phyloP scores from a whole-genome alignment of 2,329 filamentous ascomycete species.

The Arthroderma uncinatum region DNA sequence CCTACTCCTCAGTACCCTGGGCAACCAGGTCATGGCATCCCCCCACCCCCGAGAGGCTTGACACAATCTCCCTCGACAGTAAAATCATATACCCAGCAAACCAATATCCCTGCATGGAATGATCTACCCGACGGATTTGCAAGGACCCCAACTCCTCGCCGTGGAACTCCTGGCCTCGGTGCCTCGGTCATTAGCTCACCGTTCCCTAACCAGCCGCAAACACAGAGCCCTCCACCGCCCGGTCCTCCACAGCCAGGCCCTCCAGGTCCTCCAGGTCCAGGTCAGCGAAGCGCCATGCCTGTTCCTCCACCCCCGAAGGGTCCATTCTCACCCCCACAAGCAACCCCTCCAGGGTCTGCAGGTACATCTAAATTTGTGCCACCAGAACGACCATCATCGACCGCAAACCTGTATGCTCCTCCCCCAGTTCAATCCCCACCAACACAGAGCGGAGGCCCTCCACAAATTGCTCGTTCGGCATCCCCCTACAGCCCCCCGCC shows the following conservation, averaged over 20 bases:
- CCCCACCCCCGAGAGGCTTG: conserved; percentile 54
- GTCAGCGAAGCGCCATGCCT: conserved; percentile 39
- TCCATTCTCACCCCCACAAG: conserved; percentile 45
- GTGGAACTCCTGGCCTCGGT: conserved; percentile 57
- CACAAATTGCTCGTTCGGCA: conserved; percentile 56
- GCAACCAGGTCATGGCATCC: conserved; percentile 33
- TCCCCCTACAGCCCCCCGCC: conserved; percentile 83
- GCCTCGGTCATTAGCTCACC: conserved; percentile 58
- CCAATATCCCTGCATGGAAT: conserved; percentile 78
- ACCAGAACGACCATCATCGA: conserved; percentile 44
- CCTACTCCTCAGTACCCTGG: conserved; percentile 22
- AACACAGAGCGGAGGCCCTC: conserved; percentile 30
- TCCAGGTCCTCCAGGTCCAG: conserved; percentile 38
- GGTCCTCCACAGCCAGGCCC: conserved; percentile 36
- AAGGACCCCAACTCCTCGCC: conserved; percentile 59
- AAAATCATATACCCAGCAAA: conserved; percentile 52
- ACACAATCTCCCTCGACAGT: conserved; percentile 54
- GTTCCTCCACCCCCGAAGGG: conserved; percentile 14
- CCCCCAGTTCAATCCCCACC: conserved; percentile 34
- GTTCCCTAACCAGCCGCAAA: conserved; percentile 55
- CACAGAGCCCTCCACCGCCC: conserved; percentile 20
- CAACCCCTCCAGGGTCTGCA: conserved; percentile 57
- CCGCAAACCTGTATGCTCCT: conserved; percentile 54
- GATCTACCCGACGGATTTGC: conserved; percentile 76
- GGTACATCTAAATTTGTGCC: conserved; percentile 44